These are phyloP conservation scores for Erigeron philadelphicus DNA, from an alignment of 140 eudicot genomes.

Conservation along the genomic window DNA sequence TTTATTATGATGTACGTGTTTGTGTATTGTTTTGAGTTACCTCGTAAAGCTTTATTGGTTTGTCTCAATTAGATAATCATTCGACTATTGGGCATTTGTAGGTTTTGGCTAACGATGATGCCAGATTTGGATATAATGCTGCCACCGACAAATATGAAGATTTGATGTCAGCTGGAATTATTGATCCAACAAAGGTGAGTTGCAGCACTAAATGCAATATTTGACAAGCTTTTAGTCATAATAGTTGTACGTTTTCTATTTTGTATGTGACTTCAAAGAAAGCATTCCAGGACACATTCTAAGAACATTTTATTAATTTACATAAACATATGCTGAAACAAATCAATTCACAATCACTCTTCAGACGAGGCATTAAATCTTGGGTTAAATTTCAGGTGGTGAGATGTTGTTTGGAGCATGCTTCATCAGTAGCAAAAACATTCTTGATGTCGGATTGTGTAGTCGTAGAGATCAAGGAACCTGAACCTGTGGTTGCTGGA, in stretches of 20 bases:
- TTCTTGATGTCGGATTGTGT: constrained; percentile 93
- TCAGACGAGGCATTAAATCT: neutral
- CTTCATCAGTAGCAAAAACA: constrained; percentile 85
- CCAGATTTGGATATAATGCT: constrained; percentile 76
- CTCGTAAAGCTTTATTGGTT: neutral
- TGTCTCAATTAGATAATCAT: neutral
- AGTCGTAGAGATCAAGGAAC: constrained; percentile 92
- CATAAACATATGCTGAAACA: neutral
- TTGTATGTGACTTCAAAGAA: too few relatives aligned
- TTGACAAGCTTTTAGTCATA: too few relatives aligned
- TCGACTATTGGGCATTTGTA: constrained; percentile 21
- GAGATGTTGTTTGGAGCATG: constrained; percentile 89
- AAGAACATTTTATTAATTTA: neutral
- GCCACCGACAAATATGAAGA: constrained; percentile 86
- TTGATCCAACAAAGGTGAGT: constrained; percentile 90
- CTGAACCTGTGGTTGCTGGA: constrained; percentile 56
- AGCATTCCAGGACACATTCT: neutral
- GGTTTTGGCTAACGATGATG: constrained; percentile 64
- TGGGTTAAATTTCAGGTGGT: constrained; percentile 48
- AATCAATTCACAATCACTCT: too few relatives aligned
- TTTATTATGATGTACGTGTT: neutral
- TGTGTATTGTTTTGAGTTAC: neutral
- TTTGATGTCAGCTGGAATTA: constrained; percentile 88
- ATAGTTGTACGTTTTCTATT: too few relatives aligned
- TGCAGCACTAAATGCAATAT: neutral